Conservation (phyloP, 2,329 filamentous ascomycete species). For the Didymella sp. region DNA sequence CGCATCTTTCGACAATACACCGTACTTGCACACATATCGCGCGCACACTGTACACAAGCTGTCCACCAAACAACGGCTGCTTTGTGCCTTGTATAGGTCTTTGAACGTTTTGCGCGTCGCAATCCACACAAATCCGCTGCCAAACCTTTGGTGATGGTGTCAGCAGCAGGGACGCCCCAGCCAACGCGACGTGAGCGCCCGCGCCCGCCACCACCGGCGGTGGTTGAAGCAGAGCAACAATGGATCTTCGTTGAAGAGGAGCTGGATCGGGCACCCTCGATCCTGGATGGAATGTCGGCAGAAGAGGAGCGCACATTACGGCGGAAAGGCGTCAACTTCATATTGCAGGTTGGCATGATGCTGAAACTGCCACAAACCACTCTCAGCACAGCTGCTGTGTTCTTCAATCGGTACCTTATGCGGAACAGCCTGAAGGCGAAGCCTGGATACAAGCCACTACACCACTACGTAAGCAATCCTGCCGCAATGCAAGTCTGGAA, state of each 20-base stretch:
- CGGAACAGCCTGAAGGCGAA: constrained; percentile 79
- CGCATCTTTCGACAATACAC: neutral
- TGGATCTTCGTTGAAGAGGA: constrained; percentile 92
- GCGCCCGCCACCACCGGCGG: constrained; percentile 52
- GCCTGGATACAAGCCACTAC: constrained; percentile 71
- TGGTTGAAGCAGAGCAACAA: constrained; percentile 69
- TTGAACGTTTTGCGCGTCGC: constrained; percentile 1
- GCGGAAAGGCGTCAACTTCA: constrained; percentile 95
- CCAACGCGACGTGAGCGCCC: constrained; percentile 42
- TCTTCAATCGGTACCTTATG: constrained; percentile 97
- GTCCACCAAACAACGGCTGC: neutral
- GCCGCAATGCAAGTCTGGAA: neutral
- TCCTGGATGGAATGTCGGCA: constrained; percentile 78
- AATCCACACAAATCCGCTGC: neutral
- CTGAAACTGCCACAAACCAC: constrained; percentile 92
- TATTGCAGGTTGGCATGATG: constrained; percentile 90
- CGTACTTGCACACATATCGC: neutral
- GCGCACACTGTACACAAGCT: neutral
- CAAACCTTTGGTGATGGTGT: constrained; percentile 36
- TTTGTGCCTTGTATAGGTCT: neutral
- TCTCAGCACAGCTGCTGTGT: constrained; percentile 88
- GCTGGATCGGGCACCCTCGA: constrained; percentile 80
- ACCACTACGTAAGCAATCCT: constrained; percentile 70
- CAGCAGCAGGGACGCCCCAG: constrained; percentile 29
- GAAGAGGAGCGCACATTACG: constrained; percentile 81